A percentile compares a stretch with the other conserved stretches of the same genome.
These are phyloP conservation scores for Lipomyces orientalis DNA, from an alignment of 805 yeast genomes.

Conservation along the genomic window DNA sequence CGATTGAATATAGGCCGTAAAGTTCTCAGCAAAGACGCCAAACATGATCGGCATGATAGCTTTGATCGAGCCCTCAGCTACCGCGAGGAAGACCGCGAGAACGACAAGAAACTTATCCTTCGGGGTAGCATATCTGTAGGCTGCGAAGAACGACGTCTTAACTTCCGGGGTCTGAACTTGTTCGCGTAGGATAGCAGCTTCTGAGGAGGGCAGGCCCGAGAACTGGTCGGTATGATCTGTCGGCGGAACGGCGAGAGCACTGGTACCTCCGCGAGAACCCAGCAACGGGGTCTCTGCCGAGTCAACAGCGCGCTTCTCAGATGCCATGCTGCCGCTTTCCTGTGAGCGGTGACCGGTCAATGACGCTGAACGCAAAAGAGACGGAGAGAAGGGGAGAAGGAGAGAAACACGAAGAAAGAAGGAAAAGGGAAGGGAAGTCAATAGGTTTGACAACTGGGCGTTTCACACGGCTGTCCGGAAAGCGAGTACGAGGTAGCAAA, in stretches of 20 bases:
- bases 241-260: constrained; percentile 6
- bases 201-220: constrained; percentile 41
- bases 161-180: constrained; percentile 41
- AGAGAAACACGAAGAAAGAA: background rate
- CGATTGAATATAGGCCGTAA: constrained; percentile 42
- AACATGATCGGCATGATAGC: constrained; percentile 46
- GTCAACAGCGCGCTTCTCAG: background rate
- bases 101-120: constrained; percentile 41
- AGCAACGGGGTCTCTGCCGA: constrained; percentile 5
- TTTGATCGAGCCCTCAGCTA: constrained; percentile 48
- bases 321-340: background rate
- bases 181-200: constrained; percentile 44
- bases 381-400: background rate
- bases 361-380: background rate
- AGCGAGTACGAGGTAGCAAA: background rate
- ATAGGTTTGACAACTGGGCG: background rate
- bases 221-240: constrained; percentile 34
- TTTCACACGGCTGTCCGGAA: background rate
- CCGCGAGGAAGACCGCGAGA: constrained; percentile 44
- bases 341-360: background rate
- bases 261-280: constrained; percentile 6
- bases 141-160: constrained; percentile 40
- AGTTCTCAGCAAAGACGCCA: constrained; percentile 49
- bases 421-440: background rate
- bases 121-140: constrained; percentile 47